A percentile compares a stretch with the other conserved stretches of the same genome.
Conservation (phyloP, 2,329 filamentous ascomycete species). For the Colletotrichum abscissum region DNA sequence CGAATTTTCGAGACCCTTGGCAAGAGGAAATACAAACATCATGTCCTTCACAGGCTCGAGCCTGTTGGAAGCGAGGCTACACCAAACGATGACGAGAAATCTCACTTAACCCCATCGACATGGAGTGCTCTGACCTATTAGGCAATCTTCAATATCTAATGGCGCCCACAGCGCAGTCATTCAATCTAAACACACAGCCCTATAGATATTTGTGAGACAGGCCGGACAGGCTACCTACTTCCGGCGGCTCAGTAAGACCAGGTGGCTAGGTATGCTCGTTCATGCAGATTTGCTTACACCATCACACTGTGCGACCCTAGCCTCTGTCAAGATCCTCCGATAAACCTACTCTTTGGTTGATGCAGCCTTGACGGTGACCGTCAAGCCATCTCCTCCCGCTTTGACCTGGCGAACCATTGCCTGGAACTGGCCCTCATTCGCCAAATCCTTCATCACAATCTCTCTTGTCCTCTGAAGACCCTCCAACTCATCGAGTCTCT, state of each 20-base stretch:
- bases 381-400: not conserved
- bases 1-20: not conserved
- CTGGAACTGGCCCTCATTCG: not conserved
- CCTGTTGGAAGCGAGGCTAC: not conserved
- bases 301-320: not conserved
- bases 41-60: not conserved
- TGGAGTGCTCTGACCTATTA: too few relatives aligned
- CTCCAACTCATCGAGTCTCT: slow-evolving; percentile 65
- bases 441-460: slow-evolving; percentile 61
- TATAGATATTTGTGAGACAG: not conserved
- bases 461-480: slow-evolving; percentile 64
- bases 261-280: not conserved
- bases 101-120: too few relatives aligned
- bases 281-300: not conserved
- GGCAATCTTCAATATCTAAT: too few relatives aligned
- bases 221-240: too few relatives aligned
- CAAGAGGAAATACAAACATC: too few relatives aligned
- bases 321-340: not conserved
- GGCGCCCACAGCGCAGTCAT: not conserved
- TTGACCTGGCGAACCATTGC: not conserved
- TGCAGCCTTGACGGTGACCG: not conserved
- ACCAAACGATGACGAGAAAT: not conserved
- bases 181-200: not conserved
- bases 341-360: not conserved
- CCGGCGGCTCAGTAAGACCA: not conserved